Conservation (phyloP, 2,329 filamentous ascomycete species). For the Leptographium lundbergii region DNA sequence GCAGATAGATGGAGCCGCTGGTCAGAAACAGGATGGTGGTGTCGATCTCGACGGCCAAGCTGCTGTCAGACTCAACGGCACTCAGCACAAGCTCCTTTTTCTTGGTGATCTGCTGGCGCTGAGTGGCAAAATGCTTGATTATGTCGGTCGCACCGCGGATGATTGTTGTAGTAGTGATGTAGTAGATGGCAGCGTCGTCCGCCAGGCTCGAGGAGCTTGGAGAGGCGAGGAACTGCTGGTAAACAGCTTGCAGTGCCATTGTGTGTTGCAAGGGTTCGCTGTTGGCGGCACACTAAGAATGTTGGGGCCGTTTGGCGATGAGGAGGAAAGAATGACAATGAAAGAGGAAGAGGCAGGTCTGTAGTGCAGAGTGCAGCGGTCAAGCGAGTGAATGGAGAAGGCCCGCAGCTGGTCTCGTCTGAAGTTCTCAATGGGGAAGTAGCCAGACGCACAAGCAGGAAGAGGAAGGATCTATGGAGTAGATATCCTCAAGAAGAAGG, state of each 20-base stretch:
- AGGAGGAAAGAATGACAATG: neutral
- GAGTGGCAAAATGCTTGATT: slow-evolving; percentile 64
- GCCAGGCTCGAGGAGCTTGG: slow-evolving; percentile 52
- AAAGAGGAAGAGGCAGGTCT: neutral
- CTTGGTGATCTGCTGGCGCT: slow-evolving; percentile 67
- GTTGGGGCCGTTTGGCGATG: neutral
- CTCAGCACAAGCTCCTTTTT: slow-evolving; percentile 67
- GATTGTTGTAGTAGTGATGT: slow-evolving; percentile 76
- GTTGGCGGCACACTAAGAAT: neutral
- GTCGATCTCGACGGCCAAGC: slow-evolving; percentile 66
- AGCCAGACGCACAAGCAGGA: neutral
- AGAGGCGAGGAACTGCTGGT: slow-evolving; percentile 60
- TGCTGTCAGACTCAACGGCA: slow-evolving; percentile 56
- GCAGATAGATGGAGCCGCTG: slow-evolving; percentile 76
- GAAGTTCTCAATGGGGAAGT: neutral
- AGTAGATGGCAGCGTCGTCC: slow-evolving; percentile 60
- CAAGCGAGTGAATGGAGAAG: neutral
- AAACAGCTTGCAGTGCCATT: slow-evolving; percentile 42
- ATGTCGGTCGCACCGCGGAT: slow-evolving; percentile 62
- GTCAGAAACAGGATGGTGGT: slow-evolving; percentile 71
- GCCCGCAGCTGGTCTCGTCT: neutral
- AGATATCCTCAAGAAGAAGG: too few species aligned
- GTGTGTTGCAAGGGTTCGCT: neutral
- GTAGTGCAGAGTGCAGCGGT: neutral
- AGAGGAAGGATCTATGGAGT: neutral